Evolutionary conservation across 495 filamentous ascomycete genomes (phyloP), one percentile per base, ranked within the genome.

Genomic region (Copromyces sp.): DNA sequence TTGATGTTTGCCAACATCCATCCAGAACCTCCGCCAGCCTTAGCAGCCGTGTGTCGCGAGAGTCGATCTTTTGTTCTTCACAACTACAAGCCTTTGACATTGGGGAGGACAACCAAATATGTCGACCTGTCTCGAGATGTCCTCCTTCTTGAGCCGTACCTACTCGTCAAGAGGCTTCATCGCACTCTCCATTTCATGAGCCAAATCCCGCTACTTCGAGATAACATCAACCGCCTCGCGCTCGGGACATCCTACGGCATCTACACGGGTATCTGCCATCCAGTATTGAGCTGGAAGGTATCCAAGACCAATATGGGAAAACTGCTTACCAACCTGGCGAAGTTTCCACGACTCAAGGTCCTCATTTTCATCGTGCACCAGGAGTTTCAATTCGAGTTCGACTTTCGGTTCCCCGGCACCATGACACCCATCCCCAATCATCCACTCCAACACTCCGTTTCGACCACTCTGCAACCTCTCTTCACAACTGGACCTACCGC

Each of bases 1-100:
- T 71, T 86, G 29, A 84, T 84, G 82, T 86, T 86, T 72, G 84
- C 84, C 70, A 84, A 86, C 71, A 74, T 84, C 35, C 83, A 84
- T 53, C 81, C 81, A 35, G 83, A 85, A 70, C 82, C 84, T 20
- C 83, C 83, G 17, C 84, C 84, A 39, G 79, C 82, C 3, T 79
- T 86, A 73, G 81, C 84, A 35, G 80, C 82, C 59, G 84, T 85
- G 35, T 84, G 83, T 68, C 80, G 80, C 45, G 84, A 86, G 76
- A 82, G 82, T 70, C 82, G 84, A n/a, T 82, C 80, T 72, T 82
- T 83, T 69, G 84, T 84, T 35, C 75, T 86, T 69, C 83, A 84
- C 72, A 79, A 80, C 71, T 86, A 86, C 76, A 83, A 84, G 71
- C 82, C 82, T 6, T 77, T 86, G 73, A 83, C 82, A 1, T 79